These are phyloP conservation scores for Pseudomassariella vexata DNA, from an alignment of 2,329 filamentous ascomycete genomes.

Conservation along the genomic window DNA sequence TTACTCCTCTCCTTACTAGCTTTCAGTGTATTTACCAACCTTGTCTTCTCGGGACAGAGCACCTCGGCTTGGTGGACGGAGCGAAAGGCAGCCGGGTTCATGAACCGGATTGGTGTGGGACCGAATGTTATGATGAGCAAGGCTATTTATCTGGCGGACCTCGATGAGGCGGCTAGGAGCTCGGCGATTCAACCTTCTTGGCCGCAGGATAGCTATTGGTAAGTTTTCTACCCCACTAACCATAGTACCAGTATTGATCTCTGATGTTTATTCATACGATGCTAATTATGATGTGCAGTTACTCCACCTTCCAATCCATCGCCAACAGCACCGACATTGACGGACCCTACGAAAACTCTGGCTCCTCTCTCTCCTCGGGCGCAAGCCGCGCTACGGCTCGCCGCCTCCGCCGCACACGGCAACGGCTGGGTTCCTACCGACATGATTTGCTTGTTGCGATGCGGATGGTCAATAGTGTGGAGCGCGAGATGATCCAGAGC, in stretches of 20 bases:
- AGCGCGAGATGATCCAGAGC: constrained; percentile 75
- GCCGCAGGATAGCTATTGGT: constrained; percentile 46
- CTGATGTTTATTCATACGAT: too few relatives aligned
- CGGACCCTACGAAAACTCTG: constrained; percentile 47
- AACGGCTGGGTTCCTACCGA: constrained; percentile 75
- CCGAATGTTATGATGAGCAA: constrained; percentile 79
- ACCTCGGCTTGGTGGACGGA: constrained; percentile 80
- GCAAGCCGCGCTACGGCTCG: constrained; percentile 50
- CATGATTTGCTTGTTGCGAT: constrained; percentile 90
- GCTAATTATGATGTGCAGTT: constrained; percentile 34
- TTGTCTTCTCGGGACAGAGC: constrained; percentile 68
- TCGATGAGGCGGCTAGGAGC: constrained; percentile 56
- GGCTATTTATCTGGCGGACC: constrained; percentile 75
- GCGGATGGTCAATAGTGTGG: constrained; percentile 82
- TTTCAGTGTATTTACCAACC: constrained; percentile 66
- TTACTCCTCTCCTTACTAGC: constrained; percentile 65
- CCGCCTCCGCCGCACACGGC: constrained; percentile 71
- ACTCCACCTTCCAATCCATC: constrained; percentile 56
- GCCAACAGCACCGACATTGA: constrained; percentile 54
- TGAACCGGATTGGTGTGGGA: constrained; percentile 73
- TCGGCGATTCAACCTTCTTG: constrained; percentile 26
- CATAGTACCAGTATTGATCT: too few relatives aligned
- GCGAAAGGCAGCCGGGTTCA: constrained; percentile 71
- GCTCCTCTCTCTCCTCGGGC: constrained; percentile 37
- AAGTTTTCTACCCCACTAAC: constrained; percentile 14